Evolutionary conservation across 768 basidiomycete genomes (phyloP), one percentile per base, ranked within the genome.

Genomic region (Termitomyces sp.): DNA sequence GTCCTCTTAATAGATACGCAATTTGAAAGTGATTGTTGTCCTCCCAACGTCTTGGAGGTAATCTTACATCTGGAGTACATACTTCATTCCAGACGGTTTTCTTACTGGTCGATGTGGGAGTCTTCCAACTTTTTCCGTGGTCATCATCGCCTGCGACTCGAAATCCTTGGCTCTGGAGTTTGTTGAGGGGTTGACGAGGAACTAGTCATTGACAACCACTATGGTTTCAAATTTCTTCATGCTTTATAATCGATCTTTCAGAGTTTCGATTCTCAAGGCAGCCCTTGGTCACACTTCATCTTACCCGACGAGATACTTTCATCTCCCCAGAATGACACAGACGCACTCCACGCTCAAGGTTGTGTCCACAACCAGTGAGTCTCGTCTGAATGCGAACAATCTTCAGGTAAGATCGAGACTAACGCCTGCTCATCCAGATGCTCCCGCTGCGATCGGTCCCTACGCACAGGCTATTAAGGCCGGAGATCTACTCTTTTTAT

Each of bases 391-490:
- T n/a, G 38, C 24, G 20, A 40, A 14, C 20, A n/a, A 54, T 52
- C 2, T 26, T 43, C 33, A 20, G 53, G 51, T 52, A 36, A 49
- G 43, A 33, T 18, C 16, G 43, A 41, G 5, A 40, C 40, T 50
- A 45, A 43, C 53, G 28, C 47, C 28, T n/a, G 36, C n/a, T 40
- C 36, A 41, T 58, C 30, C 67, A 92, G 91, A 79, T 66, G 90
- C 91, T 5, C 84, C 91, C 1, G 79, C 83, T 18, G 90, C 91
- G 0, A 83, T 93, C 59, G 92, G 92, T 0, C 94, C 94, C 33
- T 96, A 96, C 74, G 86, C 84, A 1, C 90, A 96, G 75, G 95
- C 86, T 4, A 83, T 95, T 74, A 90, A 88, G 67, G 80, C 81
- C 52, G 90, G 90, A 52, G 84, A 90, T 64, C 80, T 94, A 58